phyloP scores from a whole-genome alignment of 441 rosid genomes.

The Breynia disticha region DNA sequence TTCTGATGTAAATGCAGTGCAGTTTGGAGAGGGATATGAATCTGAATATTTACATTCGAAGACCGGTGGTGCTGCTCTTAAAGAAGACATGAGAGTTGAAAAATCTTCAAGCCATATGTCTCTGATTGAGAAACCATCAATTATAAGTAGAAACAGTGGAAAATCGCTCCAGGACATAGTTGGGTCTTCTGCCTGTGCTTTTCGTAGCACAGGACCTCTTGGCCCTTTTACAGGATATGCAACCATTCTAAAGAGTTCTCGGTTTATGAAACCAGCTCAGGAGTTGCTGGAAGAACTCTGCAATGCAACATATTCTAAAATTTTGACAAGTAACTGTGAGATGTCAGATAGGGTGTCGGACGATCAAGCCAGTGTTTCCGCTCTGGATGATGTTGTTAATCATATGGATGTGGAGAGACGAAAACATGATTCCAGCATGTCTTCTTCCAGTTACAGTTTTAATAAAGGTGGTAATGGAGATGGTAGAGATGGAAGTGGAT shows the following conservation, averaged over 20 bases:
- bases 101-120: slow-evolving; percentile 3
- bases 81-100: slow-evolving; percentile 16
- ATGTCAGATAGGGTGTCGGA: slow-evolving; percentile 14
- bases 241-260: slow-evolving; percentile 48
- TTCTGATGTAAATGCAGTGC: slow-evolving; percentile 11
- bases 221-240: slow-evolving; percentile 75
- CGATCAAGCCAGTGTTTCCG: slow-evolving; percentile 18
- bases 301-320: slow-evolving; percentile 11
- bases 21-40: slow-evolving; percentile 21
- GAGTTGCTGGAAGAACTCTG: slow-evolving; percentile 45
- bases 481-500: slow-evolving; percentile 21
- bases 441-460: slow-evolving; percentile 19
- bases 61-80: slow-evolving; percentile 4
- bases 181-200: slow-evolving; percentile 19
- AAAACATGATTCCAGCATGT: slow-evolving; percentile 14
- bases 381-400: slow-evolving; percentile 14
- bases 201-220: slow-evolving; percentile 37
- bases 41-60: slow-evolving; percentile 12
- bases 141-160: slow-evolving; percentile 17
- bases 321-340: slow-evolving; percentile 5
- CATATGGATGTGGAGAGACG: slow-evolving; percentile 12
- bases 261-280: slow-evolving; percentile 50
- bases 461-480: slow-evolving; percentile 15
- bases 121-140: slow-evolving; percentile 20
- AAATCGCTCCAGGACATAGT: slow-evolving; percentile 22